Base-by-base conservation (phyloP, 1,284 basidiomycete species). In the Coniferiporia weirii region DNA sequence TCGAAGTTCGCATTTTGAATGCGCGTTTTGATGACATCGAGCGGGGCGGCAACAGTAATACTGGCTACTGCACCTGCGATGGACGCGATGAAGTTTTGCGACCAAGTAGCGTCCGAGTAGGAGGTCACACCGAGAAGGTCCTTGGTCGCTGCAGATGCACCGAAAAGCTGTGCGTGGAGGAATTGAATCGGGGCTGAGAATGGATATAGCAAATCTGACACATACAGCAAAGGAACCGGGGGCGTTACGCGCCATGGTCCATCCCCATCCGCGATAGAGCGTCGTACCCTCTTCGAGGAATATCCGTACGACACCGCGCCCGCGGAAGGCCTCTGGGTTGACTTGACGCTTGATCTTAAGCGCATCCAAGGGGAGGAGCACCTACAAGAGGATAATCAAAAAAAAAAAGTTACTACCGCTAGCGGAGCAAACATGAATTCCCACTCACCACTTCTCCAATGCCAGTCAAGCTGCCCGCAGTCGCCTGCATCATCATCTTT, bases 1-100 rank as follows among this genome's bases (percentile, higher is more conserved):
- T 96, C 93, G 71, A 99, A 99, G 80, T 98, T 97, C 64, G 95
- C 94, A 73, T 98, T 98, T 73, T 98, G 96, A 65, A 98, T 97
- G 50, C 95, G 89, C 27, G 94, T 96, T 79, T 99, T 99, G 76
- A 99, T 87, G 46, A 91, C 91, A 69, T 99, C 96, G 19, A 99
- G 84, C 0, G 96, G 96, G 2, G 96, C 95, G 12, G 96, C 95
- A 66, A 99, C 87, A 7, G 93, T 94, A 72, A 99, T 98, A 44
- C 92, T 95, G 1, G 96, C 91, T 52, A 98, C 89, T 40, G 95
- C 95, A 69, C 96, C 96, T 17, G 88, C 90, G 64, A 99, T 84
- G 17, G 93, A 97, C 0, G 96, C 95, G 65, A 96, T 81, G 69
- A 97, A 96, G 77, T 95, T 99, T 75, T 99, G 95, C 4, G 76